Evolutionary conservation across 2,329 filamentous ascomycete species (phyloP).

Genomic region (Aspergillus brasiliensis): DNA sequence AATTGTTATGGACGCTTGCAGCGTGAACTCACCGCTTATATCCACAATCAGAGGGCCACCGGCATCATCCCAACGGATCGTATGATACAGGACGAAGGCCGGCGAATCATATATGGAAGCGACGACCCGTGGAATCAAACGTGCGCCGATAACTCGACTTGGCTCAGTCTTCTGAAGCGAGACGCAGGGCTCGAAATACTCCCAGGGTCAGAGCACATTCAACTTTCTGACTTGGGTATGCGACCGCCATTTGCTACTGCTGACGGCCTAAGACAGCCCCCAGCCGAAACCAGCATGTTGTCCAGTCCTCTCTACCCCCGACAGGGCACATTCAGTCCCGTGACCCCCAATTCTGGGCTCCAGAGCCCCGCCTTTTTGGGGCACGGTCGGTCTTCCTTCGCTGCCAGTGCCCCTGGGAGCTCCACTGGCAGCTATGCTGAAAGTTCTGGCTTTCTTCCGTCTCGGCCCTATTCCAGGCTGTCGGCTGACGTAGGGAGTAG

Average conservation of each 20-base stretch:
- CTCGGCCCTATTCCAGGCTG: slow-evolving; percentile 28
- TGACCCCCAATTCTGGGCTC: slow-evolving; percentile 33
- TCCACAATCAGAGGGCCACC: slow-evolving; percentile 35
- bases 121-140: slow-evolving; percentile 47
- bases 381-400: slow-evolving; percentile 37
- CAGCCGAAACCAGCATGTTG: slow-evolving; percentile 36
- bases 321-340: slow-evolving; percentile 26
- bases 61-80: slow-evolving; percentile 42
- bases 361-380: slow-evolving; percentile 34
- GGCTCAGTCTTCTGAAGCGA: slow-evolving; percentile 49
- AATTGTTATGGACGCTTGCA: slow-evolving; percentile 48
- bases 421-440: slow-evolving; percentile 38
- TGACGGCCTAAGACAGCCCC: slow-evolving; percentile 37
- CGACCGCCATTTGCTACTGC: slow-evolving; percentile 46
- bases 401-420: slow-evolving; percentile 39
- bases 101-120: slow-evolving; percentile 36
- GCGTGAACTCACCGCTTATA: slow-evolving; percentile 42
- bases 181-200: slow-evolving; percentile 41
- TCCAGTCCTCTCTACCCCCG: slow-evolving; percentile 27
- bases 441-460: slow-evolving; percentile 34
- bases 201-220: slow-evolving; percentile 36
- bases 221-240: slow-evolving; percentile 44
- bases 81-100: slow-evolving; percentile 40
- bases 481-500: slow-evolving; percentile 39
- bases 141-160: slow-evolving; percentile 49